Percentiles rank a stretch among this genome's conserved stretches.
These are phyloP conservation scores for Nelumbo lutea DNA, from an alignment of 164 flowering plant genomes.

Conservation along the genomic window DNA sequence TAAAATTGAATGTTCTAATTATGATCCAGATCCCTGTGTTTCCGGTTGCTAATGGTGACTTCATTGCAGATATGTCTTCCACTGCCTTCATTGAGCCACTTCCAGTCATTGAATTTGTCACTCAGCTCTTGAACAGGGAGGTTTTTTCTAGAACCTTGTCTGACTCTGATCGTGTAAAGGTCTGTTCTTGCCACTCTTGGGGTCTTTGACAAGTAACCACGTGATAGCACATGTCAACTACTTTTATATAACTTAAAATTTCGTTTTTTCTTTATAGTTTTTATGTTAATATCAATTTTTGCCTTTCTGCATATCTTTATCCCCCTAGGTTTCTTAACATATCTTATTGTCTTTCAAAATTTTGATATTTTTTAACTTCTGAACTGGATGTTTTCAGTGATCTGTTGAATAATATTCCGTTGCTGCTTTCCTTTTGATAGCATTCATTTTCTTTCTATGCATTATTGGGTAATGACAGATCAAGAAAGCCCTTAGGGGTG, in stretches of 20 bases:
- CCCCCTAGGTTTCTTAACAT: neutral
- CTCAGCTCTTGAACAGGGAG: slow-evolving; percentile 68
- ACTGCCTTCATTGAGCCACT: slow-evolving; percentile 96
- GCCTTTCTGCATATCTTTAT: neutral
- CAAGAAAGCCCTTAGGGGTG: slow-evolving; percentile 76
- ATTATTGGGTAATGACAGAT: slow-evolving; percentile 33
- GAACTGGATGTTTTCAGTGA: too few relatives aligned
- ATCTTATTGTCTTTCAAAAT: neutral
- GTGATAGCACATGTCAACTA: too few relatives aligned
- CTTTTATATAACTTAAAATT: too few relatives aligned
- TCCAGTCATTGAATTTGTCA: slow-evolving; percentile 83
- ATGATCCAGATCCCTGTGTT: neutral
- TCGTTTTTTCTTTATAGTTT: neutral
- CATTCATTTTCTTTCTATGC: neutral
- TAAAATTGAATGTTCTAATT: too few relatives aligned
- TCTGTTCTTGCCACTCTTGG: slow-evolving; percentile 9
- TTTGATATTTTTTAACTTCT: neutral
- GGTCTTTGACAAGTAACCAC: too few relatives aligned
- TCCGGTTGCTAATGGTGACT: neutral
- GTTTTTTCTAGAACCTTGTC: slow-evolving; percentile 68
- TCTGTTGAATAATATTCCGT: too few relatives aligned
- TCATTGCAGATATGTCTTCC: slow-evolving; percentile 74
- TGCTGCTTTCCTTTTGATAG: neutral
- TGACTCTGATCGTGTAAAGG: slow-evolving; percentile 94
- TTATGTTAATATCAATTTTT: neutral